These are phyloP conservation scores for Omphalea diandra DNA, from an alignment of 441 rosid species.

Conservation along the genomic window DNA sequence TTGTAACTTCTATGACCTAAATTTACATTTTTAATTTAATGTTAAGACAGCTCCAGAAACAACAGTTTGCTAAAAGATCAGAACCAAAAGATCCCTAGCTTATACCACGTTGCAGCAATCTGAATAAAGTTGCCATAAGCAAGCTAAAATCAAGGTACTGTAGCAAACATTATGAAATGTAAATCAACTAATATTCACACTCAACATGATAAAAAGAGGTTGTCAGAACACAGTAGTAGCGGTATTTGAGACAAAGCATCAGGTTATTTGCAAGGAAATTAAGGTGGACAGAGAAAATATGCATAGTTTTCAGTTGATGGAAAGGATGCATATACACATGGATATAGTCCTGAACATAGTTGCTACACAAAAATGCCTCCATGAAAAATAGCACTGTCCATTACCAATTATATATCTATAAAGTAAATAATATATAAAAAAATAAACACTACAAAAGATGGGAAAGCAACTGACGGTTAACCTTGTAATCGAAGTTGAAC, in stretches of 20 bases:
- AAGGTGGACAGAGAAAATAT: neutral
- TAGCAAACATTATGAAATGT: neutral
- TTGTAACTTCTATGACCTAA: neutral
- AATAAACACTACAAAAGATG: constrained; percentile 1
- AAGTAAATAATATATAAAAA: neutral
- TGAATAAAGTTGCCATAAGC: neutral
- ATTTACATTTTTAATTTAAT: neutral
- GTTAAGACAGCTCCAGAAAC: neutral
- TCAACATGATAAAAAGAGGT: neutral
- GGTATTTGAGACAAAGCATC: neutral
- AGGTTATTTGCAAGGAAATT: neutral
- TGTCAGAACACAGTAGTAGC: neutral
- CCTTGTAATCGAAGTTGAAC: constrained; percentile 95
- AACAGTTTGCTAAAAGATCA: neutral
- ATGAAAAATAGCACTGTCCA: neutral
- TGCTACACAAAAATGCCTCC: neutral
- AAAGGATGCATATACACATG: neutral
- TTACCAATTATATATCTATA: neutral
- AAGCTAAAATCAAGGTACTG: neutral
- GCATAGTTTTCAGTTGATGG: neutral
- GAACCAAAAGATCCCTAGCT: neutral
- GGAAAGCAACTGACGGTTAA: constrained; percentile 19
- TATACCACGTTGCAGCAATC: neutral
- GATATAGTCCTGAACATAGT: neutral
- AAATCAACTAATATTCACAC: neutral